Evolutionary conservation across 1,139 yeast genomes (phyloP), one percentile per base, ranked within the genome.

Genomic region (Debaryomyces robertsiae): DNA sequence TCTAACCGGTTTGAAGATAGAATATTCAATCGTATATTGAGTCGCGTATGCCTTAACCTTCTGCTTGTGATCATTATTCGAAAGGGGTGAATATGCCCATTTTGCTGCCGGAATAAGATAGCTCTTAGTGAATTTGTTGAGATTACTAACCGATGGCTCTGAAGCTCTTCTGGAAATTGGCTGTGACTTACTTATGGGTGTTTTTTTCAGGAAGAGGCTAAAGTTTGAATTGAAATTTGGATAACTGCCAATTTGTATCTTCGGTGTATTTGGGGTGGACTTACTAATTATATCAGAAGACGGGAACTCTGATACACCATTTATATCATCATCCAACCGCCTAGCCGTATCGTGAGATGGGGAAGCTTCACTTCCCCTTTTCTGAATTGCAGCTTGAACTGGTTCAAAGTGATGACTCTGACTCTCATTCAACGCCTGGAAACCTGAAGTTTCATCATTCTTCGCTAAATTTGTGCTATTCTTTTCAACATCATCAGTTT

Each of bases 61-160:
- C 40, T 30, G 13, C 43, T 42, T 31, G 30, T 36, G 32, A 41
- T 42, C 27, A 46, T 24, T 2, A 16, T 46, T 46, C 9, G 52
- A 32, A 2, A 50, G 41, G 6, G 62, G 61, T 17, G 53, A 46
- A 39, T 53, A 53, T 6, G 62, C 60, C 63, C 63, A 58, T 42
- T 53, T 55, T 10, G 63, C 65, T 11, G 65, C 67, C 3, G 67
- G 63, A 4, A 58, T 52, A 24, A 64, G 46, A 41, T 58, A 54
- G 23, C 60, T 54, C 34, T 55, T 49, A 22, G 63, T 54, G 39
- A 62, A 57, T 25, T 40, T 49, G 37, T 53, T 54, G 31, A 61
- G 45, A 30, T 58, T 46, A 16, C 44, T 34, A 9, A 34, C 10
- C 17, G 45, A 30, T 17, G 45, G 36, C 9, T 48, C 46, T 17